Base-by-base conservation (phyloP, 441 rosid genomes). In the Pelargonium exstipulatum region DNA sequence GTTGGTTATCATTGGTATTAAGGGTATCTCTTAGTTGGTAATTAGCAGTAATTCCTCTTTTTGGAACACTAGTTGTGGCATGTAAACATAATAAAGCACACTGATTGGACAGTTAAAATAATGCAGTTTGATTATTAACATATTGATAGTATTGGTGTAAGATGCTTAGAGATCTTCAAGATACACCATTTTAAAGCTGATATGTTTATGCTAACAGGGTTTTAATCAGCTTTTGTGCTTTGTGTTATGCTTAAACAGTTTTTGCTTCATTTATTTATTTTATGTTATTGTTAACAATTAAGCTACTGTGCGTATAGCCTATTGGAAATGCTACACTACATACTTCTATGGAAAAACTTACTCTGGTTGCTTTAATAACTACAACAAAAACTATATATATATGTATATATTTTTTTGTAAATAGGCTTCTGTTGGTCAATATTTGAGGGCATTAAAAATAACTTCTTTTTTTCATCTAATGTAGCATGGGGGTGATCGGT, bases 401-500 rank as follows among this genome's bases (percentile, higher is more conserved):
- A 32, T 29, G 3, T 32, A 32, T 32, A 35, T 35, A 26, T 5
- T 35, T 35, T 35, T 55, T n/a, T 40, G 43, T 40, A 40, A 45
- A 18, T 57, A 57, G 62, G 26, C 62, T 62, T 24, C 29, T 32
- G 42, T 13, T 62, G 12, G 14, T 62, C 10, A 46, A 49, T 5
- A 13, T 17, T 68, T 6, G 2, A 22, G 1, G 29, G 37, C 9
- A 57, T 64, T 20, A 55, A 14, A 60, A 12, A 60, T 20, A 17
- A 16, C 13, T 12, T 10, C 51, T 58, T 66, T 14, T 65, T 40
- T 49, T 65, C 40, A 65, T 67, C 37, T 69, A 51, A 65, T 81
- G 83, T 75, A 95, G 99, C 97, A 89, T 72, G 99, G 99, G 66
- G 89, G 89, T 68, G 92, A 86, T 68, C 83, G 74, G 73, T 95